Evolutionary conservation across 2,329 filamentous ascomycete genomes (phyloP).

Genomic region (Alternaria gansuensis): DNA sequence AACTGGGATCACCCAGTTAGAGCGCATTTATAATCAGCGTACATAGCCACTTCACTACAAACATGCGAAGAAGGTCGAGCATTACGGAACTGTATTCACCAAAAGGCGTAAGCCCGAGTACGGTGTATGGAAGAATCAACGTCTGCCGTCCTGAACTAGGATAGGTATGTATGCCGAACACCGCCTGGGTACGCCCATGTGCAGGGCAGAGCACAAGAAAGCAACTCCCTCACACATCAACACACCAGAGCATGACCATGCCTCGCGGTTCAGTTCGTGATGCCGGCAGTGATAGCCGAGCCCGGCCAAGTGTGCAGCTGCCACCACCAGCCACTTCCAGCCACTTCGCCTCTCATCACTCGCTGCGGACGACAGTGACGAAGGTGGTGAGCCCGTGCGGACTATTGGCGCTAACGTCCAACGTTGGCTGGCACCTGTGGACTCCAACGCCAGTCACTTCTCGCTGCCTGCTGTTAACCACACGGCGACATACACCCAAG

Average conservation of each 20-base stretch:
- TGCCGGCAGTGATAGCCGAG: slow-evolving; percentile 3
- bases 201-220: not conserved
- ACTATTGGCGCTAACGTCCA: slow-evolving; percentile 24
- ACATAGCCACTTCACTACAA: slow-evolving; percentile 10
- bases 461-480: slow-evolving; percentile 18
- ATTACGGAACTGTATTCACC: not conserved
- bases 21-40: slow-evolving; percentile 5
- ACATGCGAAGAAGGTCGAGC: not conserved
- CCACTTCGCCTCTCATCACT: slow-evolving; percentile 10
- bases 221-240: not conserved
- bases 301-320: slow-evolving; percentile 16
- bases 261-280: not conserved
- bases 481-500: slow-evolving; percentile 8
- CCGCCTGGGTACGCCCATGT: not conserved
- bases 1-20: slow-evolving; percentile 3
- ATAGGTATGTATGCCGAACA: not conserved
- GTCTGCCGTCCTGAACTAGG: not conserved
- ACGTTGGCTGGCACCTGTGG: slow-evolving; percentile 24
- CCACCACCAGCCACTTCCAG: too few species aligned
- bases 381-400: slow-evolving; percentile 21
- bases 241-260: not conserved
- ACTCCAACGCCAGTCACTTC: slow-evolving; percentile 21
- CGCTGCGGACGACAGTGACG: slow-evolving; percentile 19
- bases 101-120: not conserved
- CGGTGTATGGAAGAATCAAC: not conserved